Conservation (phyloP, 306 rosid genomes). For the Sindora glabra region DNA sequence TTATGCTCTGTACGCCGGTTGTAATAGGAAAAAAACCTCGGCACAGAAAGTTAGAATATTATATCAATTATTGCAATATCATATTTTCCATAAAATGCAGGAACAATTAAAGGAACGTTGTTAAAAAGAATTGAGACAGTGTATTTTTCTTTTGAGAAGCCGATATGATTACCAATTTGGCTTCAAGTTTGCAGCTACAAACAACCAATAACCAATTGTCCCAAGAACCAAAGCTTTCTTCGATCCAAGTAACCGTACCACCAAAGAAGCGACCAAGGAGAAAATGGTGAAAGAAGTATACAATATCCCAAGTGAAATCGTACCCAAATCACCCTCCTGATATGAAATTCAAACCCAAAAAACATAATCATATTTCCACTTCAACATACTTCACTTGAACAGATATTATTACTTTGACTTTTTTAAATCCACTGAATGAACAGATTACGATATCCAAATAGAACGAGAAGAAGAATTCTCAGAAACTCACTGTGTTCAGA, state of each 20-base stretch:
- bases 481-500: constrained; percentile 57
- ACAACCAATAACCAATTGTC: constrained; percentile 76
- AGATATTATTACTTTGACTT: not conserved
- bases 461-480: not conserved
- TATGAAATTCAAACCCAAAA: constrained; percentile 11
- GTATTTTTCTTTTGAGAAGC: no score
- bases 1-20: no score
- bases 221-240: constrained; percentile 83
- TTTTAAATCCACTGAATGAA: not conserved
- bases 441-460: not conserved
- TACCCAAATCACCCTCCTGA: constrained; percentile 83
- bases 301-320: constrained; percentile 73
- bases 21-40: no score
- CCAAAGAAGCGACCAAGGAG: constrained; percentile 74
- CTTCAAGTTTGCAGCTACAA: constrained; percentile 82
- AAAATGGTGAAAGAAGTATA: constrained; percentile 75
- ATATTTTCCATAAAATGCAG: no score
- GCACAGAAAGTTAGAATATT: no score
- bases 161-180: constrained; percentile 75
- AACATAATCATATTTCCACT: not conserved
- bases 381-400: not conserved
- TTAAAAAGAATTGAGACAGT: no score
- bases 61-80: no score
- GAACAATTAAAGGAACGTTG: no score
- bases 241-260: constrained; percentile 67